Percentiles rank a stretch among this genome's conserved stretches.
These are phyloP conservation scores for Coelastrella sp. DNA, from an alignment of 139 green algal species.

Conservation along the genomic window DNA sequence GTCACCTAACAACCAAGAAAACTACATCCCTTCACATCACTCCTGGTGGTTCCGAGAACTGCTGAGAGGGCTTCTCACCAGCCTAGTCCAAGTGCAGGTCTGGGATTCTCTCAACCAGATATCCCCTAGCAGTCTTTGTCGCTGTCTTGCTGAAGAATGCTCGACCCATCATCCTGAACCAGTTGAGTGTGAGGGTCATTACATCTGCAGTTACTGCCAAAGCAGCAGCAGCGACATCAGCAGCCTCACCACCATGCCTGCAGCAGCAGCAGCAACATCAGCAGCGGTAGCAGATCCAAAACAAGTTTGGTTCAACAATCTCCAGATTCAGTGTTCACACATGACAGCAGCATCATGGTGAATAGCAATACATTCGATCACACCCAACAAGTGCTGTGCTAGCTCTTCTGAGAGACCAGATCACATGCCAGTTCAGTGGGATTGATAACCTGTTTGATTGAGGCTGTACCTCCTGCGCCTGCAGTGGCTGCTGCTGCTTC, in stretches of 20 bases:
- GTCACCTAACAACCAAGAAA: too few relatives aligned
- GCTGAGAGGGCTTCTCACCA: neutral
- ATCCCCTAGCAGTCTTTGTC: slow-evolving; percentile 1
- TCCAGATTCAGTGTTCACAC: too few relatives aligned
- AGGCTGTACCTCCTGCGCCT: neutral
- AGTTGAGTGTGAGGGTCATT: slow-evolving; percentile 11
- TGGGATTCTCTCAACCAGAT: slow-evolving; percentile 24
- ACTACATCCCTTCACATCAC: too few relatives aligned
- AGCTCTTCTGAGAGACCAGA: too few relatives aligned
- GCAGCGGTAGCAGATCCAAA: neutral
- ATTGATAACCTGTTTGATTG: too few relatives aligned
- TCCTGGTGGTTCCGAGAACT: too few relatives aligned
- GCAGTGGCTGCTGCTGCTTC: neutral
- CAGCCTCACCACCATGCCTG: slow-evolving; percentile 38
- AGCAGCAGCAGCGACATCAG: slow-evolving; percentile 24
- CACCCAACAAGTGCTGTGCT: neutral
- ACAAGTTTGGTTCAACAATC: neutral
- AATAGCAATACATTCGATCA: neutral
- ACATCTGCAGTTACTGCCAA: neutral
- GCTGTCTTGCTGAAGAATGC: slow-evolving; percentile 34
- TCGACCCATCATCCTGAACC: slow-evolving; percentile 32
- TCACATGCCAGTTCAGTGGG: too few relatives aligned
- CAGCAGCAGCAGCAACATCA: neutral
- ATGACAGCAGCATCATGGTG: neutral
- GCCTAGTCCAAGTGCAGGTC: slow-evolving; percentile 38